A percentile compares a stretch with the other conserved stretches of the same genome.
Evolutionary conservation across 768 basidiomycete species (phyloP).

Genomic region (Phylloporus sp.): DNA sequence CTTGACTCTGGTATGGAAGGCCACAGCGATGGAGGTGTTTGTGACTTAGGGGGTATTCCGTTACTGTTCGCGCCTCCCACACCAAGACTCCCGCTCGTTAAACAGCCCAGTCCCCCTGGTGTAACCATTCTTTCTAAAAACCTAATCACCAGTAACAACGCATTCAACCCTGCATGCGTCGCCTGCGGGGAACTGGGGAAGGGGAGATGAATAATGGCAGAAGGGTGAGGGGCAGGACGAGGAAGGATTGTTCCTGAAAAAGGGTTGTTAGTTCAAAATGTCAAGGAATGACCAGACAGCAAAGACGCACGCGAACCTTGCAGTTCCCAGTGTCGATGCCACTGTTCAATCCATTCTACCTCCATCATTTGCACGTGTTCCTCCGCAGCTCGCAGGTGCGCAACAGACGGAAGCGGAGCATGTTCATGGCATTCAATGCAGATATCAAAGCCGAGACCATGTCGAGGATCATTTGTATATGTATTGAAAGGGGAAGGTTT

Average conservation of each 20-base stretch:
- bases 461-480: slow-evolving; percentile 38
- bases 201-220: slow-evolving; percentile 67
- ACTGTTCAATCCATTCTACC: slow-evolving; percentile 55
- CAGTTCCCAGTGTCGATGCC: slow-evolving; percentile 23
- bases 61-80: background rate
- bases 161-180: slow-evolving; percentile 48
- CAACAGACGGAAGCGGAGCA: slow-evolving; percentile 66
- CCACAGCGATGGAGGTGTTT: slow-evolving; percentile 15
- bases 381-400: slow-evolving; percentile 69
- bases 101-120: slow-evolving; percentile 34
- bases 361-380: slow-evolving; percentile 70
- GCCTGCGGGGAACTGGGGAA: slow-evolving; percentile 68
- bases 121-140: slow-evolving; percentile 66
- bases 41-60: slow-evolving; percentile 7
- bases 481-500: slow-evolving; percentile 34
- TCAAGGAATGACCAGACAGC: background rate
- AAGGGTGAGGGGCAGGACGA: slow-evolving; percentile 69
- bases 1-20: slow-evolving; percentile 15
- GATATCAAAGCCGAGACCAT: slow-evolving; percentile 74
- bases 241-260: slow-evolving; percentile 36
- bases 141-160: slow-evolving; percentile 58
- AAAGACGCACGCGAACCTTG: slow-evolving; percentile 5
- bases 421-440: slow-evolving; percentile 87
- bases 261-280: slow-evolving; percentile 9
- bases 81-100: slow-evolving; percentile 6